Conservation (phyloP, 78 protist genomes). For the Protostelium mycophagum region DNA sequence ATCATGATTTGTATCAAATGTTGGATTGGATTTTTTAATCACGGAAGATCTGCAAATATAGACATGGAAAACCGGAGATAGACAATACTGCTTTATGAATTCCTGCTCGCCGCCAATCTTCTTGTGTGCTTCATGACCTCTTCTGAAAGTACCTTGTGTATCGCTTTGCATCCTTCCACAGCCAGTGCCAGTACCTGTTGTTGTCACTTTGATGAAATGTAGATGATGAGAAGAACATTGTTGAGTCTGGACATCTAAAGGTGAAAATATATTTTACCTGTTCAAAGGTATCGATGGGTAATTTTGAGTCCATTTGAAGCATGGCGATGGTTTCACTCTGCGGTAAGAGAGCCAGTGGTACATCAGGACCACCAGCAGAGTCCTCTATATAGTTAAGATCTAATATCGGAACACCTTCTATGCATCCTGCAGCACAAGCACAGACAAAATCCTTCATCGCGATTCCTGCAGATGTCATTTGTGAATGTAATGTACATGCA, state of each 20-base stretch:
- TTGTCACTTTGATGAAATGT: too few relatives aligned
- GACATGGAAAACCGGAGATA: too few relatives aligned
- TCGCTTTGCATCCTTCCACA: conserved; percentile 39
- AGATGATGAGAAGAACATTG: background rate
- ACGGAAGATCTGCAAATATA: too few relatives aligned
- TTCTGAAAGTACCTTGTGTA: conserved; percentile 24
- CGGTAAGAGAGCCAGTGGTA: conserved; percentile 64
- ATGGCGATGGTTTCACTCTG: conserved; percentile 35
- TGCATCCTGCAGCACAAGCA: conserved; percentile 51
- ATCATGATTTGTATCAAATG: too few relatives aligned
- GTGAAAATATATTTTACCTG: conserved; percentile 1
- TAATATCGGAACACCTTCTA: conserved; percentile 63
- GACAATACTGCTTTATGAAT: too few relatives aligned
- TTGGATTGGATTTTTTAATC: too few relatives aligned
- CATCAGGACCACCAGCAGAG: conserved; percentile 72
- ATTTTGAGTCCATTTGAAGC: conserved; percentile 59
- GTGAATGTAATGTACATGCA: too few relatives aligned
- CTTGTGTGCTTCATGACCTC: conserved; percentile 34
- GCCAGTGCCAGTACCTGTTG: conserved; percentile 44
- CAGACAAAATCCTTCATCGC: conserved; percentile 80
- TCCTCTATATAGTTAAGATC: conserved; percentile 72
- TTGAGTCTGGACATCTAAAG: background rate
- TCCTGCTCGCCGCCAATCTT: too few relatives aligned
- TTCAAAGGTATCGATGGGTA: conserved; percentile 62
- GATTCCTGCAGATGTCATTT: too few relatives aligned